Evolutionary conservation across 306 rosid genomes (phyloP).

Genomic region (Geum urbanum): DNA sequence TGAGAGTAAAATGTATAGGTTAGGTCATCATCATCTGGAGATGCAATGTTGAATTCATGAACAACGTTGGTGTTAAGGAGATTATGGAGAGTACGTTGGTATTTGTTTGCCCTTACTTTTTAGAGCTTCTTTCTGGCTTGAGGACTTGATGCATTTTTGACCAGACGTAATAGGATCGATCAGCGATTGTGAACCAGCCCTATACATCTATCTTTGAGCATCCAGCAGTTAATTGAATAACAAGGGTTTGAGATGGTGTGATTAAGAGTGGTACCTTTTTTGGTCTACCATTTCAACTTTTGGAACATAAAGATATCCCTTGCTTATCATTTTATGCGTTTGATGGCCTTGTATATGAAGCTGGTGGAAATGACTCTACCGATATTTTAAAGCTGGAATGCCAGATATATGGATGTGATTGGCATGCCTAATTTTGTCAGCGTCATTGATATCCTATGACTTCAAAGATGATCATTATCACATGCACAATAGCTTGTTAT

Average conservation of each 20-base stretch:
- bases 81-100: conserved; percentile 2
- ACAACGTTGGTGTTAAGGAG: background rate
- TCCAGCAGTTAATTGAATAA: background rate
- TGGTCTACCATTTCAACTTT: conserved; percentile 8
- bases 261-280: too few relatives aligned
- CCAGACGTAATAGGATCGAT: background rate
- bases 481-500: conserved; percentile 33
- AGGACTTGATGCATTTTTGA: background rate
- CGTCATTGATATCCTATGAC: conserved; percentile 29
- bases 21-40: conserved; percentile 3
- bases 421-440: conserved; percentile 11
- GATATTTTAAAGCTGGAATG: conserved; percentile 19
- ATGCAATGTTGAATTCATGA: background rate
- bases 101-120: conserved; percentile 10
- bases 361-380: background rate
- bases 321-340: conserved; percentile 1
- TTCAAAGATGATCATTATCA: conserved; percentile 33
- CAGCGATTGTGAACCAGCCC: background rate
- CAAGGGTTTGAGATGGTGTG: background rate
- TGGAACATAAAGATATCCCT: background rate
- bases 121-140: background rate
- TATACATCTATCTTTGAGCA: background rate
- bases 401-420: conserved; percentile 1
- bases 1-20: background rate
- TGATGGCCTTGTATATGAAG: background rate